Percentiles rank a stretch among this genome's conserved stretches.
These are phyloP conservation scores for Camellia sinensis DNA, from an alignment of 148 eudicot species.

Conservation along the genomic window DNA sequence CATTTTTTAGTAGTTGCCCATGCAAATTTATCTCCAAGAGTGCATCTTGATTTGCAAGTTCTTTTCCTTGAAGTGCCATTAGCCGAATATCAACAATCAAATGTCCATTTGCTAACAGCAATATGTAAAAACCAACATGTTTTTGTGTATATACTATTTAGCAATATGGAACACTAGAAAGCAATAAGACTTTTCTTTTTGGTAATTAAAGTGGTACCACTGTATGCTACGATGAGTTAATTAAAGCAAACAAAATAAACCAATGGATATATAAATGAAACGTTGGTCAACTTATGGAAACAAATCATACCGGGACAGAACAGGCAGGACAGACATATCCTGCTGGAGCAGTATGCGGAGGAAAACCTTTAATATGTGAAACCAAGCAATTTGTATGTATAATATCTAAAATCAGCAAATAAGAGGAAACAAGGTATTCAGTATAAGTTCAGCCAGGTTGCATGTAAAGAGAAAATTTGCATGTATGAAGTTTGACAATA, in stretches of 20 bases:
- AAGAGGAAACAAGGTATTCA: conserved; percentile 5
- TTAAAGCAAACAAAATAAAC: background rate
- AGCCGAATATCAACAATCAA: conserved; percentile 9
- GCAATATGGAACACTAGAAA: background rate
- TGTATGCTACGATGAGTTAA: conserved; percentile 10
- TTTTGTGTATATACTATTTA: background rate
- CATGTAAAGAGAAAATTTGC: background rate
- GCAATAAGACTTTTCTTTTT: background rate
- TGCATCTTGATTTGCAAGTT: conserved; percentile 11
- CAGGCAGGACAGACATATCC: conserved; percentile 91
- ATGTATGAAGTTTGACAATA: background rate
- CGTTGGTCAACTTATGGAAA: background rate
- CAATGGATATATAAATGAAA: conserved; percentile 6
- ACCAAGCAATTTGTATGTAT: conserved; percentile 87
- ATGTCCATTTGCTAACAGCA: conserved; percentile 8
- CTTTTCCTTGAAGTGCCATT: conserved; percentile 5
- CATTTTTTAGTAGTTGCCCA: background rate
- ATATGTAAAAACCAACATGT: background rate
- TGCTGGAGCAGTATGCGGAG: conserved; percentile 94
- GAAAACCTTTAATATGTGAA: conserved; percentile 78
- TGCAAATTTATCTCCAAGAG: background rate
- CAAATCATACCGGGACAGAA: conserved; percentile 65
- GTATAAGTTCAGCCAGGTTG: conserved; percentile 1
- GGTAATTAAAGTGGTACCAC: too few species aligned
- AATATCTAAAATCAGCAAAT: conserved; percentile 50